Evolutionary conservation across 1,284 basidiomycete species (phyloP).

Genomic region (Rhodotorula mucilaginosa): DNA sequence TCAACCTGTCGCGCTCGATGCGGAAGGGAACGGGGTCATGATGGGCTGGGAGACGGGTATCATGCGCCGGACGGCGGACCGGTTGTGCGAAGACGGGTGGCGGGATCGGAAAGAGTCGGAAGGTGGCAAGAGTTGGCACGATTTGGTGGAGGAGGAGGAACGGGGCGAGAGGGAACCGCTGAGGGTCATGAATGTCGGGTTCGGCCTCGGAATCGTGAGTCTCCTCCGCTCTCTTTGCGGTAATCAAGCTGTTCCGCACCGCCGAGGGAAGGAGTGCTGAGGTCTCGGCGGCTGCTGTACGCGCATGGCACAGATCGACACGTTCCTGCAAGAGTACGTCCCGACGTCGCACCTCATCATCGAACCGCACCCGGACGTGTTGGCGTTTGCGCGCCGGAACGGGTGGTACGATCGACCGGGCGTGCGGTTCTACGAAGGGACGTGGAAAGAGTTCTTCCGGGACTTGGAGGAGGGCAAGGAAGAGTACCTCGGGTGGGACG

Average conservation of each 20-base stretch:
- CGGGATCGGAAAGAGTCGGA: conserved; percentile 40
- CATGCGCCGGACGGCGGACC: conserved; percentile 69
- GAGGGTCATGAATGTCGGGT: conserved; percentile 84
- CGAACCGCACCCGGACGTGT: conserved; percentile 90
- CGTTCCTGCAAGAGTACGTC: conserved; percentile 31
- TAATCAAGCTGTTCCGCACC: neutral
- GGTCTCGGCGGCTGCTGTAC: neutral
- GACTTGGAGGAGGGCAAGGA: conserved; percentile 57
- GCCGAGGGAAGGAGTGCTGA: neutral
- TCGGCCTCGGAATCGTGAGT: conserved; percentile 88
- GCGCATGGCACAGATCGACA: conserved; percentile 26
- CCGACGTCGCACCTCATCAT: conserved; percentile 82
- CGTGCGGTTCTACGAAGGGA: conserved; percentile 80
- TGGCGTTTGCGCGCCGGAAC: conserved; percentile 67
- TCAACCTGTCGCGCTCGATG: conserved; percentile 74
- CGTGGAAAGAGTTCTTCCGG: conserved; percentile 82
- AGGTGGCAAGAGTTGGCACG: neutral
- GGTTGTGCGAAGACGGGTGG: conserved; percentile 57
- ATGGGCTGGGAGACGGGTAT: conserved; percentile 90
- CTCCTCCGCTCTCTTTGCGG: neutral
- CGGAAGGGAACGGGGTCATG: conserved; percentile 66
- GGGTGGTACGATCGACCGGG: conserved; percentile 74
- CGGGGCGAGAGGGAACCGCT: conserved; percentile 52
- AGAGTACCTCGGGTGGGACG: conserved; percentile 70
- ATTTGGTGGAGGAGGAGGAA: conserved; percentile 14